A percentile compares a stretch with the other conserved stretches of the same genome.
Evolutionary conservation across 805 yeast species (phyloP).

Genomic region (Saturnispora ahearnii): DNA sequence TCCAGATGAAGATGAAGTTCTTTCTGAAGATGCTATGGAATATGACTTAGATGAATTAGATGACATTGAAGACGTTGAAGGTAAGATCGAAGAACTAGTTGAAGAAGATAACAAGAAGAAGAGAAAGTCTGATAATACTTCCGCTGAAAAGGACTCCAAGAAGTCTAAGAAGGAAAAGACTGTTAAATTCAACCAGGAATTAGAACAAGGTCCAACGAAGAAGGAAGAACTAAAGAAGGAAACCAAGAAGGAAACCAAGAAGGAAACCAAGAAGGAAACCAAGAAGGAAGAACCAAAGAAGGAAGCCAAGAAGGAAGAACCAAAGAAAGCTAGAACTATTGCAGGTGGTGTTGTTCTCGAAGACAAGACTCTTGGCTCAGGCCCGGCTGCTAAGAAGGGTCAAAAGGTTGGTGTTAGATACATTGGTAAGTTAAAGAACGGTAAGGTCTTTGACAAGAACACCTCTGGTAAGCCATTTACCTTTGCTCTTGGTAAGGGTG

Average conservation of each 20-base stretch:
- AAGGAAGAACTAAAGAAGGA: conserved; percentile 25
- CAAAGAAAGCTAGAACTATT: conserved; percentile 66
- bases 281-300: conserved; percentile 19
- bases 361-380: conserved; percentile 85
- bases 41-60: conserved; percentile 55
- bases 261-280: conserved; percentile 22
- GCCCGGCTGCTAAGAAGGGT: conserved; percentile 80
- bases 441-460: conserved; percentile 94
- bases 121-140: conserved; percentile 22
- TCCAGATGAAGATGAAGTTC: conserved; percentile 66
- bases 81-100: conserved; percentile 64
- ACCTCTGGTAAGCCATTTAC: conserved; percentile 93
- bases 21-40: conserved; percentile 34
- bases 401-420: conserved; percentile 93
- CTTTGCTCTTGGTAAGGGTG: conserved; percentile 91
- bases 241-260: conserved; percentile 16
- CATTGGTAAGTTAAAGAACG: conserved; percentile 95
- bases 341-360: conserved; percentile 91
- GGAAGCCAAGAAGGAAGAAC: conserved; percentile 25
- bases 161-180: conserved; percentile 46
- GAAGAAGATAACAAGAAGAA: conserved; percentile 44
- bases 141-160: conserved; percentile 27
- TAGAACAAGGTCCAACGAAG: conserved; percentile 87
- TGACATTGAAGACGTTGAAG: conserved; percentile 61
- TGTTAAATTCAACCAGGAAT: conserved; percentile 81